These are phyloP conservation scores for Coriaria nepalensis DNA, from an alignment of 306 rosid genomes.

Conservation along the genomic window DNA sequence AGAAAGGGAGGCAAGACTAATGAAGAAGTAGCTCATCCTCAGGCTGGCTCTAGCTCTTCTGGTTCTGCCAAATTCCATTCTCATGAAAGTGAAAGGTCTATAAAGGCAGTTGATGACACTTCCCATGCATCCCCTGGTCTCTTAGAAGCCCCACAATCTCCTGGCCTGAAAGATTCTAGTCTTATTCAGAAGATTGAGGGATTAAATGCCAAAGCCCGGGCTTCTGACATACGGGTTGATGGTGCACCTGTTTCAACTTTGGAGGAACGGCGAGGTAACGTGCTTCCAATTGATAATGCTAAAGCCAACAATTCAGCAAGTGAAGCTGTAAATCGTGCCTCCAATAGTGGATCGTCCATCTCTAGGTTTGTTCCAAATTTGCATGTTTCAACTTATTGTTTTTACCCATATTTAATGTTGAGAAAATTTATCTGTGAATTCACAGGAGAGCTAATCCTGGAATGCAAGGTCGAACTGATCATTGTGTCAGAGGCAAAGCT, in stretches of 20 bases:
- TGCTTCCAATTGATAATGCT: slow-evolving; percentile 26
- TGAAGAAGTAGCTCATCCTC: slow-evolving; percentile 37
- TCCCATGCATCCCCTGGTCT: slow-evolving; percentile 24
- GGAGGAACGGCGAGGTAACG: slow-evolving; percentile 35
- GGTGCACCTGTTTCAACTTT: slow-evolving; percentile 27
- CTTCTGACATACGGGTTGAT: slow-evolving; percentile 37
- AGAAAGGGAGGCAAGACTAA: slow-evolving; percentile 36
- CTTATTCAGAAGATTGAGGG: slow-evolving; percentile 78
- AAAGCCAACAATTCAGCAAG: slow-evolving; percentile 23
- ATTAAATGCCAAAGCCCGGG: slow-evolving; percentile 83
- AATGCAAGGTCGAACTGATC: slow-evolving; percentile 45
- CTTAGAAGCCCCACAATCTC: slow-evolving; percentile 26
- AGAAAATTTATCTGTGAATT: slow-evolving; percentile 24
- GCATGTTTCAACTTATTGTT: slow-evolving; percentile 21
- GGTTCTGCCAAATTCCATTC: slow-evolving; percentile 27
- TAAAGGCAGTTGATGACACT: slow-evolving; percentile 28
- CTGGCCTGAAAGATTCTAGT: slow-evolving; percentile 56
- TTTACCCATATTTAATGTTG: slow-evolving; percentile 12
- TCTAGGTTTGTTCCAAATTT: slow-evolving; percentile 52
- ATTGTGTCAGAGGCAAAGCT: slow-evolving; percentile 39
- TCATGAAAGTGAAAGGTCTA: slow-evolving; percentile 25
- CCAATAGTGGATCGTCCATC: slow-evolving; percentile 25
- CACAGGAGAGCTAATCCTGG: slow-evolving; percentile 54
- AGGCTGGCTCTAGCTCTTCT: slow-evolving; percentile 26
- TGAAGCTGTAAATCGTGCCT: slow-evolving; percentile 28